Conservation (phyloP, 805 yeast genomes). For the Wickerhamomyces bisporus region DNA sequence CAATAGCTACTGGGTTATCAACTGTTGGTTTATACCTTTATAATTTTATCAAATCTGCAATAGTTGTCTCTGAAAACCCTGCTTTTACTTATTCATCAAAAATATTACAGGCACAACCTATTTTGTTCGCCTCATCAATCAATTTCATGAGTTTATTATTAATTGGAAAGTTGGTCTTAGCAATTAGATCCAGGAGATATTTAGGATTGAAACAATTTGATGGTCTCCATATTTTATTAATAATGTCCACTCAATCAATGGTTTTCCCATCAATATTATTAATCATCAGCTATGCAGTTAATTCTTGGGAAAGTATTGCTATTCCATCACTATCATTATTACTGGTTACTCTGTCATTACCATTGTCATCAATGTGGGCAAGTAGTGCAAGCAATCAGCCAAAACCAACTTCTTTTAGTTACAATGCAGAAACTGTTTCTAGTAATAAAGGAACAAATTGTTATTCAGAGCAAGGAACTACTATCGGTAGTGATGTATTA, state of each 20-base stretch:
- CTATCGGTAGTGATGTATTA: conserved; percentile 5
- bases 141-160: conserved; percentile 57
- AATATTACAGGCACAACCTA: conserved; percentile 48
- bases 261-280: conserved; percentile 70
- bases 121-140: conserved; percentile 66
- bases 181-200: conserved; percentile 65
- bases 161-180: conserved; percentile 57
- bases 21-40: conserved; percentile 57
- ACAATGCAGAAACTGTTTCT: conserved; percentile 2
- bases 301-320: conserved; percentile 30
- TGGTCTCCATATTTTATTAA: conserved; percentile 70
- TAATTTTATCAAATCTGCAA: conserved; percentile 41
- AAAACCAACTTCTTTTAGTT: conserved; percentile 33
- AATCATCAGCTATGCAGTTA: conserved; percentile 45
- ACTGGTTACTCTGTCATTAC: conserved; percentile 66
- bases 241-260: conserved; percentile 80
- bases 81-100: conserved; percentile 25
- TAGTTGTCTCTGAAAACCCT: conserved; percentile 26
- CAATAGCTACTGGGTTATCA: conserved; percentile 44
- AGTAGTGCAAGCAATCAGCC: conserved; percentile 51
- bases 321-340: conserved; percentile 51
- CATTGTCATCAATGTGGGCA: conserved; percentile 89
- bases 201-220: conserved; percentile 82
- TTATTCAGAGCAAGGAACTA: conserved; percentile 14
- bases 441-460: conserved; percentile 11